These are phyloP conservation scores for Colletotrichum sp. DNA, from an alignment of 2,329 filamentous ascomycete species.

Conservation along the genomic window DNA sequence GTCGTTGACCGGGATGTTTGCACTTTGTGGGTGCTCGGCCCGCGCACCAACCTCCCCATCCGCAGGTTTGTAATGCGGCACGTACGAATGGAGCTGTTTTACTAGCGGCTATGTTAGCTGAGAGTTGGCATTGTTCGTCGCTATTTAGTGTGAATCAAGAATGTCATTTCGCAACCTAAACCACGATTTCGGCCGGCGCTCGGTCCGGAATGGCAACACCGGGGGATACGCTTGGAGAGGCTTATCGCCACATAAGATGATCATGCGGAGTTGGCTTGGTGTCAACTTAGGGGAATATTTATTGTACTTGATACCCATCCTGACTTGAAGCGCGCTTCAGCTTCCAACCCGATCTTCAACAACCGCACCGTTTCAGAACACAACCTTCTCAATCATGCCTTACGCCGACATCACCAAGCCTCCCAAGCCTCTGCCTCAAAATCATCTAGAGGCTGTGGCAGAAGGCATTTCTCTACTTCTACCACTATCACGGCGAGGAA, in stretches of 20 bases:
- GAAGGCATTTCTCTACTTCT: neutral
- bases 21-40: neutral
- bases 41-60: neutral
- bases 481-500: neutral
- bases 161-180: neutral
- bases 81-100: neutral
- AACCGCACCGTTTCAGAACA: neutral
- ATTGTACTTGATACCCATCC: neutral
- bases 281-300: accelerated
- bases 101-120: neutral
- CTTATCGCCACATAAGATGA: neutral
- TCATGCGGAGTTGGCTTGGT: neutral
- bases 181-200: neutral
- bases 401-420: neutral
- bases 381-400: neutral
- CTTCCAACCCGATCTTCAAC: accelerated
- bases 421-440: neutral
- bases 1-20: neutral
- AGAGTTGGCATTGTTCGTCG: neutral
- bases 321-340: neutral
- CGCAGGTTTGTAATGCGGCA: neutral
- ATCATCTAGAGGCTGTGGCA: neutral
- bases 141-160: neutral
- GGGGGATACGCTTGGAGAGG: neutral
- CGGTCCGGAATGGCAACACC: accelerated